A percentile compares a stretch with the other conserved stretches of the same genome.
These are phyloP conservation scores for Solanum clarkiae DNA, from an alignment of 257 asterid species.

Conservation along the genomic window DNA sequence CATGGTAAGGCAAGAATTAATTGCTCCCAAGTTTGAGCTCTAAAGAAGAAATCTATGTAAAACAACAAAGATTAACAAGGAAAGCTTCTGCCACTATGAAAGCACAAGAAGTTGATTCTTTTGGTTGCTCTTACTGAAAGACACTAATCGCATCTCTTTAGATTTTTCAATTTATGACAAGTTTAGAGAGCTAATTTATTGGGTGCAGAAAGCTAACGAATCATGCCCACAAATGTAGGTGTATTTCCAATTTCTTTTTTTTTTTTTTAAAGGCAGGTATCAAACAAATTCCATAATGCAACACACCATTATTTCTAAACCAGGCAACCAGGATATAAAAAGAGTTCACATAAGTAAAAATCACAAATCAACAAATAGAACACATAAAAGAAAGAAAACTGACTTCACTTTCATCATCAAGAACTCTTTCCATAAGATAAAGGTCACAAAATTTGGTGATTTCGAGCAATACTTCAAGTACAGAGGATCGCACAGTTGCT, in stretches of 20 bases:
- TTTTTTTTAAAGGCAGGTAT: background rate
- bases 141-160: background rate
- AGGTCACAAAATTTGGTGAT: conserved; percentile 85
- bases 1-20: background rate
- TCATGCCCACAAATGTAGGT: background rate
- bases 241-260: background rate
- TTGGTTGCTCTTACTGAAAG: background rate
- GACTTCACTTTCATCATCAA: conserved; percentile 89
- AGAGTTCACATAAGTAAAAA: background rate
- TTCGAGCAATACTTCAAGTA: conserved; percentile 78
- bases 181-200: background rate
- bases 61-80: background rate
- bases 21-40: background rate
- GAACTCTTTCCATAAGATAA: conserved; percentile 91
- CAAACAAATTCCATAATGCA: background rate
- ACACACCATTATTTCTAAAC: background rate
- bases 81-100: background rate
- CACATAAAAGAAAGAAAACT: conserved; percentile 6
- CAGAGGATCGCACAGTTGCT: conserved; percentile 78
- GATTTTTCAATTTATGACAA: background rate
- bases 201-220: background rate
- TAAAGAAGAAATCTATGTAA: background rate
- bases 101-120: background rate
- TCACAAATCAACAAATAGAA: background rate
- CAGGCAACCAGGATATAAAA: background rate